Evolutionary conservation across 257 asterid species (phyloP), one percentile per base, ranked within the genome.

Genomic region (Mitragyna speciosa): DNA sequence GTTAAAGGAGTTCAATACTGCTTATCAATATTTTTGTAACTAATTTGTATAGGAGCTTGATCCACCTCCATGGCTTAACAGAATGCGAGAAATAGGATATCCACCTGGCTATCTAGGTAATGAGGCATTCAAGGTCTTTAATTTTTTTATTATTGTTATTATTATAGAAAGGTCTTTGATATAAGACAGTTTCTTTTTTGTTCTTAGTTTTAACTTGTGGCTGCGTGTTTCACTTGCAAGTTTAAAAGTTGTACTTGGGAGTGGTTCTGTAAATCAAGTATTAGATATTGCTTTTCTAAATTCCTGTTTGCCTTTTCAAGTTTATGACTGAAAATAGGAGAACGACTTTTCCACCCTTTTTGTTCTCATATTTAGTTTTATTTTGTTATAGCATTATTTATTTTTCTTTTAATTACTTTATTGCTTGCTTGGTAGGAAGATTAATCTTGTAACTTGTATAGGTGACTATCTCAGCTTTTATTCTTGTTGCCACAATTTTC

Each of bases 1-100:
- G 30, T 51, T 43, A 3, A 12, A 75, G 54, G 16, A 20, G 14
- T 26, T 22, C 26, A 58, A n/a, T 39, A 17, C 58, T 24, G 0
- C 20, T 39, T 59, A n/a, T 74, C 78, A n/a, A 31, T 52, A 3
- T 26, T 66, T 48, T 51, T 41, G 28, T 31, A 17, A 54, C 71
- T 30, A 24, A 78, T 70, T 78, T 75, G 5, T 76, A 36, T 83
- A 96, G 99, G 98, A 90, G 86, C 87, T 91, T 78, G 98, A 96
- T 86, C 99, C 99, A 80, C 99, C 98, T 81, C 99, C 99, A 63
- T 96, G 99, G 99, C 97, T 96, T 78, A 82, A 89, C 89, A 89
- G 98, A 87, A 96, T 94, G 99, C 90, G 97, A 77, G 96, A 94
- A 89, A 86, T 96, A 75, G 99, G 99, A 80, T 96, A 96, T 79